Evolutionary conservation across 768 basidiomycete genomes (phyloP).

Genomic region (Myochromella boudieri): DNA sequence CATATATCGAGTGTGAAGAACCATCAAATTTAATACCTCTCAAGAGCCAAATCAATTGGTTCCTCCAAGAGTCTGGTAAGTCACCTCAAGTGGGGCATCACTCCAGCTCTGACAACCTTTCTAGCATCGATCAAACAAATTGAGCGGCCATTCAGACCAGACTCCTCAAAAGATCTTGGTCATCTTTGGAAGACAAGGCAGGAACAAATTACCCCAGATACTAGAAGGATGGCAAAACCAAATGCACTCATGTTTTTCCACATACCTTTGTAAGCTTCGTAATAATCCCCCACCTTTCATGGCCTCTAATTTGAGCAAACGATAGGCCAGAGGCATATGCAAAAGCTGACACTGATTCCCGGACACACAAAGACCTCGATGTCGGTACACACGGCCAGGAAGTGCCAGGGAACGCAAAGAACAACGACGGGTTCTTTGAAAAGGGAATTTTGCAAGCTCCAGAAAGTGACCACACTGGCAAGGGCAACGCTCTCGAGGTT

Average conservation of each 20-base stretch:
- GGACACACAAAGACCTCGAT: slow-evolving; percentile 63
- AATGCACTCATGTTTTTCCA: slow-evolving; percentile 99
- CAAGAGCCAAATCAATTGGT: slow-evolving; percentile 90
- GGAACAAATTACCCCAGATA: slow-evolving; percentile 57
- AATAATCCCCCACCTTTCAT: not conserved
- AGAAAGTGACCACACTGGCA: slow-evolving; percentile 65
- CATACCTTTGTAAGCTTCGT: slow-evolving; percentile 81
- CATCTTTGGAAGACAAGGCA: slow-evolving; percentile 61
- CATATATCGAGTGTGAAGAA: not conserved
- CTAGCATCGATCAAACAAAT: slow-evolving; percentile 66
- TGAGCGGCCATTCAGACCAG: slow-evolving; percentile 81
- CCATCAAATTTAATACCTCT: slow-evolving; percentile 1
- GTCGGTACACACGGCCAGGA: slow-evolving; percentile 68
- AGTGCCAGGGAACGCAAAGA: slow-evolving; percentile 57
- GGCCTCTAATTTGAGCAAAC: slow-evolving; percentile 2
- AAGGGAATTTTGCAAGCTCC: slow-evolving; percentile 72
- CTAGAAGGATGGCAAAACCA: slow-evolving; percentile 75
- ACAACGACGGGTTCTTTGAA: slow-evolving; percentile 81
- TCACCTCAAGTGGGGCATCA: not conserved
- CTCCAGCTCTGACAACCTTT: not conserved
- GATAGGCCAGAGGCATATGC: slow-evolving; percentile 73
- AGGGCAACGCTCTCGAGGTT: slow-evolving; percentile 59
- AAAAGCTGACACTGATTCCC: slow-evolving; percentile 62
- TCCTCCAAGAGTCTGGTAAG: slow-evolving; percentile 73
- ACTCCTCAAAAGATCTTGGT: slow-evolving; percentile 69